Evolutionary conservation across 73 alveolate species (phyloP).

Genomic region (Breviolum minutum): DNA sequence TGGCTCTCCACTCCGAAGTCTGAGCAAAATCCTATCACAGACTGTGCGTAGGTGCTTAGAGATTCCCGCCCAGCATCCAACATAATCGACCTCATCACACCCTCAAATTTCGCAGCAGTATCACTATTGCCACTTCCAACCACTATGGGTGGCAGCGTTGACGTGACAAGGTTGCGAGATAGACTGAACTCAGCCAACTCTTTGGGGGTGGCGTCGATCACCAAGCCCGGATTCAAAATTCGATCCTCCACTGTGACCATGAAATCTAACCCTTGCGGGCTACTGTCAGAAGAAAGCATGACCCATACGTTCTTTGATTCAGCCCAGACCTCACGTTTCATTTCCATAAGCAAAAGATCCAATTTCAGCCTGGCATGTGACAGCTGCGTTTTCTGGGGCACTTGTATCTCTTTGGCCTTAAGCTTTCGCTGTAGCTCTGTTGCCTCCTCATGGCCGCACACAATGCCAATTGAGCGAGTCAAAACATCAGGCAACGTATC

Average conservation of each 20-base stretch:
- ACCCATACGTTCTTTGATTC: not conserved
- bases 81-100: not conserved
- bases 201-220: not conserved
- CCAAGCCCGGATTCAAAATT: conserved; percentile 9
- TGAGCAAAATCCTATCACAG: conserved; percentile 8
- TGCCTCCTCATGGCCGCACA: not conserved
- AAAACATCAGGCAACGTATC: not conserved
- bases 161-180: not conserved
- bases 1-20: conserved; percentile 19
- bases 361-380: conserved; percentile 19
- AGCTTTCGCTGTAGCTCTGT: not conserved
- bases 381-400: not conserved
- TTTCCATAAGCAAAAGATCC: not conserved
- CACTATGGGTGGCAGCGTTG: not conserved
- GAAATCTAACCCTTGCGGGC: not conserved
- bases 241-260: conserved; percentile 15
- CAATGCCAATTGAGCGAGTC: not conserved
- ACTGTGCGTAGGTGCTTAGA: not conserved
- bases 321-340: not conserved
- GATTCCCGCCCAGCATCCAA: not conserved
- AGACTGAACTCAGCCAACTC: not conserved
- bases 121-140: not conserved
- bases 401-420: not conserved
- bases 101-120: not conserved
- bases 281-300: not conserved